Conservation (phyloP, 768 basidiomycete genomes). For the Trametes punicea region DNA sequence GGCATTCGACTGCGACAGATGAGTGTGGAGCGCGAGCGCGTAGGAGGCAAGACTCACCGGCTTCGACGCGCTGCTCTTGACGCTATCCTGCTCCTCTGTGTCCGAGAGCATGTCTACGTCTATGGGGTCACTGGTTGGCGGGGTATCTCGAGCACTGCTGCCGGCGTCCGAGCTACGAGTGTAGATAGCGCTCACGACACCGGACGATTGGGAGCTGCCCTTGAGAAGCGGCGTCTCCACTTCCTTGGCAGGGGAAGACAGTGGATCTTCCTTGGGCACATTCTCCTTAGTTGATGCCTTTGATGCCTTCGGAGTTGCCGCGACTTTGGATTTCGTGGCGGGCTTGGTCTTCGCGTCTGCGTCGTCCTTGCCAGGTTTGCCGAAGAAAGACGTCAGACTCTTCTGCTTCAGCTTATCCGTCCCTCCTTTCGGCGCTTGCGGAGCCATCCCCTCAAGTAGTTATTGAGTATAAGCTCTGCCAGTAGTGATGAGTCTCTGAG, state of each 20-base stretch:
- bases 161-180: conserved; percentile 47
- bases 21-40: neutral
- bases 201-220: conserved; percentile 36
- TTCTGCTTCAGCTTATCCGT: conserved; percentile 57
- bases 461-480: no score
- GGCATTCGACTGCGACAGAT: neutral
- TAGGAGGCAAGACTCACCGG: conserved; percentile 12
- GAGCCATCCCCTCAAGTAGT: conserved; percentile 1
- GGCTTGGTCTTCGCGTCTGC: conserved; percentile 4
- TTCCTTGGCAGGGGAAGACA: conserved; percentile 21
- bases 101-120: conserved; percentile 70
- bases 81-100: conserved; percentile 39
- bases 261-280: conserved; percentile 4
- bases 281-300: conserved; percentile 17
- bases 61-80: conserved; percentile 11
- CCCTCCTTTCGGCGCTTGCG: neutral
- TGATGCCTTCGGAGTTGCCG: conserved; percentile 3
- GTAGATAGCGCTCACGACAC: conserved; percentile 33
- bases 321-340: conserved; percentile 6
- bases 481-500: no score
- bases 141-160: conserved; percentile 52
- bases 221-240: conserved; percentile 20
- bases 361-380: conserved; percentile 22
- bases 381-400: conserved; percentile 69
- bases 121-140: conserved; percentile 75